Evolutionary conservation across 495 filamentous ascomycete genomes (phyloP), one percentile per base, ranked within the genome.

Genomic region (Lasiosphaeriaceae sp.): DNA sequence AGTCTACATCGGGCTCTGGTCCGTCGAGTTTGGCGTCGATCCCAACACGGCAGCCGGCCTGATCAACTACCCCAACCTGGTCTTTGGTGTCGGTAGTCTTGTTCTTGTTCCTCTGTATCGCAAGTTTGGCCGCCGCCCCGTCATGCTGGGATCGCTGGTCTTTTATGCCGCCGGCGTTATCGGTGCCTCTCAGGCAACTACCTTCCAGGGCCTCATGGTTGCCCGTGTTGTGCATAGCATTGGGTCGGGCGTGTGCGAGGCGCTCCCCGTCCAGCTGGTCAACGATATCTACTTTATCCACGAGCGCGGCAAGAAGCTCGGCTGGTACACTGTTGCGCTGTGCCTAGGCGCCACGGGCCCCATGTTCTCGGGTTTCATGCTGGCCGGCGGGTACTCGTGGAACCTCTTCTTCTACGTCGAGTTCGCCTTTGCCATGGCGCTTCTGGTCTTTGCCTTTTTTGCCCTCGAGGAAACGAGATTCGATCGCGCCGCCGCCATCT

Each of bases 261-360:
- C 83, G 1, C 72, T 86, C 3, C 80, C 82, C 47, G 83, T 84
- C 0, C 78, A 83, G 53, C 75, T 88, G 21, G 87, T 87, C 54
- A 78, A 83, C 12, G 85, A 87, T 56, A 81, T 86, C 52, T 83
- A 84, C 67, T 87, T 87, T 70, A 66, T 87, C 1, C 83, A 88
- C 62, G 83, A 87, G 59, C 74, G 85, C 45, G 85, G 85, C 22
- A 80, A 80, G 39, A 83, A 84, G 62, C 84, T 87, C 55, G 86
- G 84, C 0, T 71, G 86, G 12, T 87, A 87, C 65, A 73, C 70
- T 2, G 60, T 67, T 60, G 57, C 35, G 43, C 60, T 71, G 44
- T 70, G 65, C 46, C 66, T 75, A 21, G 69, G 71, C 1, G 56
- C 69, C 0, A 64, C 71, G 9, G 65, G 67, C 2, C 64, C 72